Base-by-base conservation (phyloP, 495 filamentous ascomycete genomes). In the Bryoglossum gracile region DNA sequence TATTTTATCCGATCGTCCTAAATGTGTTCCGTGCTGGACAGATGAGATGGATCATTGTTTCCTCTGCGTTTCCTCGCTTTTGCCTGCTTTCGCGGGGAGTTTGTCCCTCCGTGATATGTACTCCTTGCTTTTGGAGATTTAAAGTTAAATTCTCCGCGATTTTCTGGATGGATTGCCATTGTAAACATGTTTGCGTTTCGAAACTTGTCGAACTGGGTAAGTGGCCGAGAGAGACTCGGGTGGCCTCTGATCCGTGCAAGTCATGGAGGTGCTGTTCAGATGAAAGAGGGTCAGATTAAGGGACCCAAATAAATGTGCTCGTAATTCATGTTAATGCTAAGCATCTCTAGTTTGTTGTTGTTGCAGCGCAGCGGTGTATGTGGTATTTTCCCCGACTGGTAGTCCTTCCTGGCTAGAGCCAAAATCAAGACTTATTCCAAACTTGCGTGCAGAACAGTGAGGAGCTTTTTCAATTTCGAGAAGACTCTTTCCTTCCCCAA, bases 1-100 rank as follows among this genome's bases (percentile, higher is more conserved):
- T 49, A 37, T 33, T 49, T 41, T 19, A 41, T 41, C 46, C 36
- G 46, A 49, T 42, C 24, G 19, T 42, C 14, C 30, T 10, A 11
- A 26, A n/a, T 13, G 16, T 28, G 13, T 8, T 19, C 18, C 16
- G 16, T 28, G 13, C n/a, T 19, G 18, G 19, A 19, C 19, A 21
- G 43, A 16, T 36, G 43, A 24, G 17, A 6, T 22, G 17, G 4
- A 35, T 30, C 28, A 26, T 2, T 18, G 30, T 46, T 46, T 46
- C 28, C 28, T n/a, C 28, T 14, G 6, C 26, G 13, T 30, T 19
- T 43, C 28, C 13, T 25, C 14, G 6, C 26, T 6, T 30, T 19
- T 43, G 25, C 41, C 25, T 43, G 41, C 21, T 43, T 43, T 43
- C 11, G 41, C 25, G 41, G 41, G 41, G 41, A 37, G 41, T 23